These are phyloP conservation scores for Russula sp. DNA, from an alignment of 768 basidiomycete genomes.

Conservation along the genomic window DNA sequence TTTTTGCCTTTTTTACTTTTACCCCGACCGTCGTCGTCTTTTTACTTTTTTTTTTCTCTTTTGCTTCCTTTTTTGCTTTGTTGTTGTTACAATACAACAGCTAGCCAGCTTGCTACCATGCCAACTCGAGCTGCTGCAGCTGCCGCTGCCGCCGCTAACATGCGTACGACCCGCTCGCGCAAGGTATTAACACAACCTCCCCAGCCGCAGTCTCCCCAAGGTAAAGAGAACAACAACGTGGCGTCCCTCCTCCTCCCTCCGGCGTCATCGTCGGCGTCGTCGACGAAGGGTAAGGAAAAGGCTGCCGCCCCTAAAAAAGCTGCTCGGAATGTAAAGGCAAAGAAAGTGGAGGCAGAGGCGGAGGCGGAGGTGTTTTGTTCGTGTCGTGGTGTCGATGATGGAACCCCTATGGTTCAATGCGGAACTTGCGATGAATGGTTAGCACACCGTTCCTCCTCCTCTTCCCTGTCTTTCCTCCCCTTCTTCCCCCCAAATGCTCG, in stretches of 20 bases:
- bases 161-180: slow-evolving; percentile 19
- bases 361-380: slow-evolving; percentile 37
- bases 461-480: neutral
- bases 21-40: neutral
- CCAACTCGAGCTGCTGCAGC: slow-evolving; percentile 13
- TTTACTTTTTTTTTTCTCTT: too few relatives aligned
- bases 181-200: neutral
- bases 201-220: neutral
- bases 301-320: slow-evolving; percentile 5
- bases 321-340: slow-evolving; percentile 15
- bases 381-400: slow-evolving; percentile 62
- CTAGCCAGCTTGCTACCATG: neutral
- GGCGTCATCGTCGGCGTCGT: neutral
- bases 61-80: too few relatives aligned
- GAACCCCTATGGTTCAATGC: slow-evolving; percentile 72
- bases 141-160: slow-evolving; percentile 10
- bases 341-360: slow-evolving; percentile 3
- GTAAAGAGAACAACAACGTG: slow-evolving; percentile 7
- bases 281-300: slow-evolving; percentile 14
- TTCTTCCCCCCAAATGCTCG: neutral
- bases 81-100: neutral
- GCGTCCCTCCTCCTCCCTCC: neutral
- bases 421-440: slow-evolving; percentile 63
- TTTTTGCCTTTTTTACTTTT: neutral
- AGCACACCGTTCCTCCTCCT: slow-evolving; percentile 20